Evolutionary conservation across 345 rosid genomes (phyloP).

Genomic region (Citrus hindsii): DNA sequence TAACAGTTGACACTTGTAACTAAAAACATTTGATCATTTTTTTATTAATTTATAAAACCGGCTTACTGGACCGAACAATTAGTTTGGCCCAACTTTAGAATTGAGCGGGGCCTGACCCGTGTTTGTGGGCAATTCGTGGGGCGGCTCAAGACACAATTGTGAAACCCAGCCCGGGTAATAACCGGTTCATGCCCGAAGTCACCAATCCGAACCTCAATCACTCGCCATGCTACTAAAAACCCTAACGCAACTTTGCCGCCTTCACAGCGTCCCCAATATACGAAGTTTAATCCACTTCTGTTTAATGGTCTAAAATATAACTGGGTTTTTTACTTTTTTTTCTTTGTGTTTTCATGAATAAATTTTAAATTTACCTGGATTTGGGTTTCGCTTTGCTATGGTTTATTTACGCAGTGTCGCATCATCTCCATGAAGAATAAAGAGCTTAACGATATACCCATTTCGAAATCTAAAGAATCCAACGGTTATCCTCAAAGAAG

Average conservation of each 20-base stretch:
- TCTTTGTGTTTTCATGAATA: neutral
- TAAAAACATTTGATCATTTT: neutral
- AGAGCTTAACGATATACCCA: constrained; percentile 12
- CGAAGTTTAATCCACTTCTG: neutral
- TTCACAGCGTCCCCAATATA: neutral
- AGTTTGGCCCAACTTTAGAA: neutral
- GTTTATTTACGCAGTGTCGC: constrained; percentile 7
- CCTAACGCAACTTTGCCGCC: neutral
- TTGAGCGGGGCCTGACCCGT: neutral
- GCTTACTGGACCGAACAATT: neutral
- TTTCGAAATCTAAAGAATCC: constrained; percentile 11
- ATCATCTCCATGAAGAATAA: constrained; percentile 31
- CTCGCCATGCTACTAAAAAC: neutral
- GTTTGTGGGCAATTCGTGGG: neutral
- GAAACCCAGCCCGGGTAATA: neutral
- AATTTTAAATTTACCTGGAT: neutral
- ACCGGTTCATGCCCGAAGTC: neutral
- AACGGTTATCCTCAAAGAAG: constrained; percentile 1
- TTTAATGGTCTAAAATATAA: neutral
- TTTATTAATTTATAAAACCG: too few relatives aligned
- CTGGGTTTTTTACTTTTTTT: neutral
- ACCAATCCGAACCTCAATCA: neutral
- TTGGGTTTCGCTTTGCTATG: constrained; percentile 17
- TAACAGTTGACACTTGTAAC: neutral
- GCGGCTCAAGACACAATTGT: neutral